Evolutionary conservation across 140 eudicot species (phyloP).

Genomic region (Oenanthe javanica): DNA sequence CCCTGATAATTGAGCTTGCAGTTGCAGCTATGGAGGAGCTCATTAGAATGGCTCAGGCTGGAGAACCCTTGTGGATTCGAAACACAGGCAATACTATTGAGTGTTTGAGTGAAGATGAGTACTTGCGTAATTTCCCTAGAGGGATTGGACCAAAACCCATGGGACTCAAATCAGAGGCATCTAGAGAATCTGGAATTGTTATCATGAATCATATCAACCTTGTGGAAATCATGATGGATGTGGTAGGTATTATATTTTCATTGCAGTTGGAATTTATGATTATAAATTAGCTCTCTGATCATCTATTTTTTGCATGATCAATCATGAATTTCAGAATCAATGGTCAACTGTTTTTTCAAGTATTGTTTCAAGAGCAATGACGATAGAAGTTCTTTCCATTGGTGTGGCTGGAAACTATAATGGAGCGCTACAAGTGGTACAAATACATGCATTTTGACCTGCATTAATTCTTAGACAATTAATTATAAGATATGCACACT

Average conservation of each 20-base stretch:
- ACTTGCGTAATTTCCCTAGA: constrained; percentile 55
- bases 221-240: constrained; percentile 92
- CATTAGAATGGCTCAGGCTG: constrained; percentile 62
- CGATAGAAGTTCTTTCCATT: constrained; percentile 81
- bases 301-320: not conserved
- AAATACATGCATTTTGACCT: not conserved
- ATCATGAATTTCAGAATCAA: constrained; percentile 49
- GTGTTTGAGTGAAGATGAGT: constrained; percentile 66
- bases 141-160: constrained; percentile 76
- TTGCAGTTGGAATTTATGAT: not conserved
- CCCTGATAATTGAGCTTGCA: constrained; percentile 80
- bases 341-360: constrained; percentile 81
- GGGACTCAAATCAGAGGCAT: constrained; percentile 75
- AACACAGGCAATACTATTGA: constrained; percentile 30
- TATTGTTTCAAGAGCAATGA: constrained; percentile 88
- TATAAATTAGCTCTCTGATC: not conserved
- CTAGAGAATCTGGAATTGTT: constrained; percentile 74
- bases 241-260: constrained; percentile 23
- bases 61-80: constrained; percentile 79
- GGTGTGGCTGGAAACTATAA: constrained; percentile 95
- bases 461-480: not conserved
- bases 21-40: constrained; percentile 96
- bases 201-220: constrained; percentile 79
- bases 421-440: constrained; percentile 98
- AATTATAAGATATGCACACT: not conserved